Percentiles rank a stretch among this genome's conserved stretches.
Evolutionary conservation across 2,329 filamentous ascomycete genomes (phyloP).

Genomic region (Setomelanomma holmii): DNA sequence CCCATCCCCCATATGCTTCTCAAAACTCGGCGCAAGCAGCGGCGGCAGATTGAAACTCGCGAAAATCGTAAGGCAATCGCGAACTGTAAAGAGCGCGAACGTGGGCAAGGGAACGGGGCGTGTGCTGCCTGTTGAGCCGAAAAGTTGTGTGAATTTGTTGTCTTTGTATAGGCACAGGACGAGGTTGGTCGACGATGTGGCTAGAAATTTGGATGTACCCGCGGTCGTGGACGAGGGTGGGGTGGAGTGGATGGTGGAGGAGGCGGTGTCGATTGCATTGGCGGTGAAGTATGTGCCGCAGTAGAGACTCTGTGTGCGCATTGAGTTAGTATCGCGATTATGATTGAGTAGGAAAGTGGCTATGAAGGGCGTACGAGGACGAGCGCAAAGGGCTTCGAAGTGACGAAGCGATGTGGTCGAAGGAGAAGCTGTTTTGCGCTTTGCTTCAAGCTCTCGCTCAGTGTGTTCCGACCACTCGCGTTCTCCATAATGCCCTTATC

Average conservation of each 20-base stretch:
- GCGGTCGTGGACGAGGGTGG: constrained; percentile 71
- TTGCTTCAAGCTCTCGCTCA: constrained; percentile 65
- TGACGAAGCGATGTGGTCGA: constrained; percentile 67
- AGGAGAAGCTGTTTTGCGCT: constrained; percentile 65
- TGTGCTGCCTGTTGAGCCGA: constrained; percentile 63
- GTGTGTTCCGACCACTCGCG: constrained; percentile 71
- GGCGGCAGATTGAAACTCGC: constrained; percentile 90
- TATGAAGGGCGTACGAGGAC: constrained; percentile 56
- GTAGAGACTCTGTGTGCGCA: constrained; percentile 67
- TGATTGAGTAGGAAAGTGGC: not conserved
- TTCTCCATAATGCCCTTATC: constrained; percentile 84
- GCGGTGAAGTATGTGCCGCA: constrained; percentile 89
- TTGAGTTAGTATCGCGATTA: not conserved
- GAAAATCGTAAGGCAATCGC: constrained; percentile 90
- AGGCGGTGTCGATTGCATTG: constrained; percentile 82
- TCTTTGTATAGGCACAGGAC: constrained; percentile 89
- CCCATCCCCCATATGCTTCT: constrained; percentile 47
- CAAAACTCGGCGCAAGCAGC: constrained; percentile 74
- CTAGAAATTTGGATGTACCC: constrained; percentile 80
- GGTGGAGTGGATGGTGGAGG: constrained; percentile 65
- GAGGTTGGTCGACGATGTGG: constrained; percentile 83
- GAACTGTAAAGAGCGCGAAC: constrained; percentile 78
- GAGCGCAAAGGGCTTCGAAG: constrained; percentile 71
- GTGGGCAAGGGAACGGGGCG: constrained; percentile 70
- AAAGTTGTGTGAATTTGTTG: constrained; percentile 81